Conservation (phyloP, 441 rosid species). For the Populus hybrid region DNA sequence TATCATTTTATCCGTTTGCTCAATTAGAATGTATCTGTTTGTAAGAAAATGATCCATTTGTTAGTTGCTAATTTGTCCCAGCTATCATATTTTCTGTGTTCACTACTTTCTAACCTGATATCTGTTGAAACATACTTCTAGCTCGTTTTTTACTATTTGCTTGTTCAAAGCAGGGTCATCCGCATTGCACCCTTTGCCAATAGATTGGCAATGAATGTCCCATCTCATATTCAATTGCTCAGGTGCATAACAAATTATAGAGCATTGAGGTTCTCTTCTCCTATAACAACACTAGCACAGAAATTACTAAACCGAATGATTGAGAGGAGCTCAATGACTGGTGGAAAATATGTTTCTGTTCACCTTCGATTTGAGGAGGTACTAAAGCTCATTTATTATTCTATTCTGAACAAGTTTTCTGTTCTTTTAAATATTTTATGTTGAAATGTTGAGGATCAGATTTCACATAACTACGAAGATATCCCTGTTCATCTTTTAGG, state of each 20-base stretch:
- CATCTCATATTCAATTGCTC: slow-evolving; percentile 72
- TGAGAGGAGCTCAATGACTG: slow-evolving; percentile 63
- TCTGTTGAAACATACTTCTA: neutral
- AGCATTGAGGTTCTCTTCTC: slow-evolving; percentile 70
- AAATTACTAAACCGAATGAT: slow-evolving; percentile 67
- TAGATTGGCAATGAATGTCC: slow-evolving; percentile 89
- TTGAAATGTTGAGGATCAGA: neutral
- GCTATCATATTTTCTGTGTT: neutral
- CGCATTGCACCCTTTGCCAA: slow-evolving; percentile 87
- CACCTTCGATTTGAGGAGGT: slow-evolving; percentile 98
- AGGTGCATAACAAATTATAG: slow-evolving; percentile 87
- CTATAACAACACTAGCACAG: slow-evolving; percentile 60
- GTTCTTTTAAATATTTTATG: neutral
- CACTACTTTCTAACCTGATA: neutral
- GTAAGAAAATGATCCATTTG: slow-evolving; percentile 2
- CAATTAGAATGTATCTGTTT: neutral
- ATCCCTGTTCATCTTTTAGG: slow-evolving; percentile 40
- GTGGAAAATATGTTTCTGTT: slow-evolving; percentile 77
- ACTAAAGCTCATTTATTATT: slow-evolving; percentile 4
- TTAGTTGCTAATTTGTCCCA: neutral
- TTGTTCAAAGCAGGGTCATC: slow-evolving; percentile 60
- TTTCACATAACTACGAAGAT: neutral
- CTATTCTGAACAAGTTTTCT: slow-evolving; percentile 1
- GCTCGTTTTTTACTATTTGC: slow-evolving; percentile 13
- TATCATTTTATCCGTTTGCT: neutral